A percentile compares a stretch with the other conserved stretches of the same genome.
phyloP scores from a whole-genome alignment of 176 grass and related monocot species.

The Avena sativa region DNA sequence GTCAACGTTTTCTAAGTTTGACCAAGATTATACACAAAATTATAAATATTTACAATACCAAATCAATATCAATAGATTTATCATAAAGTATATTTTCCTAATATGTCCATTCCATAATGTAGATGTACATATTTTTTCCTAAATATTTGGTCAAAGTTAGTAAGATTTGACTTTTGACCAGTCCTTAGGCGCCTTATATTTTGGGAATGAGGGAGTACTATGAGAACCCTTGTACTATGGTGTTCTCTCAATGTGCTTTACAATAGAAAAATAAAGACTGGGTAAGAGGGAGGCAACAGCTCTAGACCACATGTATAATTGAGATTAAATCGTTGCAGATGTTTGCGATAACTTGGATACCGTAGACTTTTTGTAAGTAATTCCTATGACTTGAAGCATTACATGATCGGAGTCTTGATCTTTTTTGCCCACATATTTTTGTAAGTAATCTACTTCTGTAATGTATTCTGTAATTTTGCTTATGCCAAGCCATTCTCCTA shows the following conservation, averaged over 20 bases:
- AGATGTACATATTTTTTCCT: no score
- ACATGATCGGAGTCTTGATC: not conserved
- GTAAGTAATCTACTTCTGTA: slow-evolving; percentile 17
- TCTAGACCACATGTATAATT: slow-evolving; percentile 17
- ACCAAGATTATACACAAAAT: no score
- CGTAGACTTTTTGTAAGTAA: not conserved
- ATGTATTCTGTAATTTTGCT: slow-evolving; percentile 20
- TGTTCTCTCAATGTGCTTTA: not conserved
- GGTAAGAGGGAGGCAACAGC: not conserved
- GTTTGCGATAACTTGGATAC: not conserved
- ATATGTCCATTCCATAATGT: no score
- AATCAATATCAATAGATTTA: no score
- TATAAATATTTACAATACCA: no score
- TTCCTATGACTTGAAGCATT: slow-evolving; percentile 2
- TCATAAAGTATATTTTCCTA: no score
- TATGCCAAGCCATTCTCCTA: slow-evolving; percentile 15
- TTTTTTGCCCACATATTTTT: not conserved
- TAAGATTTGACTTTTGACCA: no score
- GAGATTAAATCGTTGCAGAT: not conserved
- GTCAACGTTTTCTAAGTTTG: no score
- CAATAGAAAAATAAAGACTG: not conserved
- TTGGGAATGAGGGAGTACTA: not conserved
- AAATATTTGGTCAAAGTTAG: no score
- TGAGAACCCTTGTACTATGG: not conserved
- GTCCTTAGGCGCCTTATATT: no score